Percentiles rank a stretch among this genome's conserved stretches.
Evolutionary conservation across 176 grass and related monocot genomes (phyloP).

Genomic region (Cymbopogon citratus): DNA sequence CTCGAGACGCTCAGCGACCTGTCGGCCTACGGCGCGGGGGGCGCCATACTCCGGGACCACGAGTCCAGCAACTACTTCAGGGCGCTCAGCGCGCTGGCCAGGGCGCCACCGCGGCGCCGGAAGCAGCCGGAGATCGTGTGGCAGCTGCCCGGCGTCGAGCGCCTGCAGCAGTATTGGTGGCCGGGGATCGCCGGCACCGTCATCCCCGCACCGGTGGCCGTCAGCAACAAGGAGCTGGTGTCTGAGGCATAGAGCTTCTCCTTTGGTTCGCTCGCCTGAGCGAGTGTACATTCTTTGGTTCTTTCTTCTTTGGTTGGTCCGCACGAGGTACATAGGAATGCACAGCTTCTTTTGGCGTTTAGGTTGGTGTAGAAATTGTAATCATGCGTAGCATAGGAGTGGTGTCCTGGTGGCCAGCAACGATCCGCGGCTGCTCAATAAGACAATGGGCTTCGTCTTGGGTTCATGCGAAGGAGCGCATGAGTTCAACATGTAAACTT

Average conservation of each 20-base stretch:
- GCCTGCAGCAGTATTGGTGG: constrained; percentile 71
- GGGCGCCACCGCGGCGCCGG: constrained; percentile 26
- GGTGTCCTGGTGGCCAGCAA: constrained; percentile 17
- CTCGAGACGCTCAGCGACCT: constrained; percentile 93
- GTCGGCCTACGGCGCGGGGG: constrained; percentile 68
- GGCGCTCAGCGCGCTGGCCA: constrained; percentile 57
- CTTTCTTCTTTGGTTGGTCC: constrained; percentile 39
- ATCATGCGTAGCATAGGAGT: background rate
- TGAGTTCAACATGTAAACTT: constrained; percentile 30
- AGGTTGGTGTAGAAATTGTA: constrained; percentile 39
- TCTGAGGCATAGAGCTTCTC: constrained; percentile 19
- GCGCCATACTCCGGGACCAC: constrained; percentile 93
- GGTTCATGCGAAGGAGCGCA: constrained; percentile 17
- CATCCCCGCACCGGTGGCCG: constrained; percentile 6
- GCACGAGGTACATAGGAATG: constrained; percentile 20
- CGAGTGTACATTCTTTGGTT: constrained; percentile 42
- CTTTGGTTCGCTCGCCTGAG: constrained; percentile 3
- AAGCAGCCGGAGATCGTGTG: constrained; percentile 46
- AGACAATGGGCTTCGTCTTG: background rate
- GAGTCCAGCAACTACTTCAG: constrained; percentile 92
- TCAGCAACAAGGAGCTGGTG: constrained; percentile 51
- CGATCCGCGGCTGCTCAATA: constrained; percentile 29
- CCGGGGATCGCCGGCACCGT: constrained; percentile 47
- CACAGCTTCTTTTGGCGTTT: constrained; percentile 28
- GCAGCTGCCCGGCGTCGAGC: constrained; percentile 48